phyloP scores from a whole-genome alignment of 148 eudicot species.

The Gaultheria prostrata region DNA sequence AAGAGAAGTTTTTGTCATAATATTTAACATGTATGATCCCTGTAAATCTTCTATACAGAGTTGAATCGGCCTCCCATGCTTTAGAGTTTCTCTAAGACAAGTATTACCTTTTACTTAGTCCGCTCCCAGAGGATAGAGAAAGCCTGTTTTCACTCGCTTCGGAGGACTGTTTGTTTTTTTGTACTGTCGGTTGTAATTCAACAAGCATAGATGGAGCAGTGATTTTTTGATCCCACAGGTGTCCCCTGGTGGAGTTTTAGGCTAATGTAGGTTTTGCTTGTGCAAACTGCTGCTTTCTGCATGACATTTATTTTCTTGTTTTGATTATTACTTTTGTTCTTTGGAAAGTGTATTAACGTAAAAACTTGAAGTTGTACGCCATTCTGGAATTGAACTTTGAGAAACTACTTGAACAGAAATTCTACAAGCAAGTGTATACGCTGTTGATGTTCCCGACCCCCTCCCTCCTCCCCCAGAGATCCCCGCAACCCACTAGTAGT shows the following conservation, averaged over 20 bases:
- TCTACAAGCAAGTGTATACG: too few relatives aligned
- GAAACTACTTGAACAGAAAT: not conserved
- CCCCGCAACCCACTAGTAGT: too few relatives aligned
- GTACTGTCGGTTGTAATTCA: not conserved
- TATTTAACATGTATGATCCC: not conserved
- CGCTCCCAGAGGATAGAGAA: not conserved
- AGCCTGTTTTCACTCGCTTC: not conserved
- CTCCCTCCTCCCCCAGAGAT: too few relatives aligned
- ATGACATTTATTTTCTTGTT: not conserved
- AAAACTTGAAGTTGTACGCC: not conserved
- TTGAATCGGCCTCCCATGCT: not conserved
- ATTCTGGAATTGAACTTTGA: not conserved
- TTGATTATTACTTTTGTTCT: not conserved
- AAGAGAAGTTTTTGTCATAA: slow-evolving; percentile 50
- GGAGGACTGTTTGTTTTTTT: not conserved
- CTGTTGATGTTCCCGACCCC: too few relatives aligned
- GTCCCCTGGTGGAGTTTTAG: not conserved
- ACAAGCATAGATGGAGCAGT: not conserved
- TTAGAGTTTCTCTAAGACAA: not conserved
- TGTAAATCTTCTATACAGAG: not conserved
- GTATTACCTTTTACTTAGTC: not conserved
- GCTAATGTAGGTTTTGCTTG: not conserved
- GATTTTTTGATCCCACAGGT: not conserved
- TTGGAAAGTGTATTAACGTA: not conserved
- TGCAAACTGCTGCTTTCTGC: slow-evolving; percentile 5